Base-by-base conservation (phyloP, 192 early-diverging fungal genomes). In the Martensiomyces pterosporus region DNA sequence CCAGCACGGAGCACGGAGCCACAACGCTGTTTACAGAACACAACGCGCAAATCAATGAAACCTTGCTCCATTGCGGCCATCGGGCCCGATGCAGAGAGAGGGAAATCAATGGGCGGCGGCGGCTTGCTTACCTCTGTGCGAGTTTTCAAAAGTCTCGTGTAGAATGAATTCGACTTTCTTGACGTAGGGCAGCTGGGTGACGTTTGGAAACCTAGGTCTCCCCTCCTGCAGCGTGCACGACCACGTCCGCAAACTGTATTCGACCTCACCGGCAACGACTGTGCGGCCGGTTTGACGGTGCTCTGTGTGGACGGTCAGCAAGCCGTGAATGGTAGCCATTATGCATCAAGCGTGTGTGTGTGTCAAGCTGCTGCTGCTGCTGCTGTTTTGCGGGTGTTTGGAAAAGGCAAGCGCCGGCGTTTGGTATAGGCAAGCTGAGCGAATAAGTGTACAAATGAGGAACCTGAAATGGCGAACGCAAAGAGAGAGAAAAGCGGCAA, bases 121-220 rank as follows among this genome's bases (percentile, higher is more conserved):
- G n/a, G 37, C 21, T 9, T 47, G 46, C 69, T 37, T 65, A 72
- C 69, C 61, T 72, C 49, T 47, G 50, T 60, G 69, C 2, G 49
- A 44, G 52, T 61, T 59, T 8, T 55, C 37, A 38, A 76, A 76
- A 0, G 73, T 62, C 42, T 55, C 53, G 49, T 76, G 73, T 15
- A 76, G 61, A 21, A 64, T 50, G 40, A 76, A 76, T 39, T 62
- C 64, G 41, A 76, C 73, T 26, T 60, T 45, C 24, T 57, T 48
- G 33, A 76, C 39, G 52, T 65, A 66, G 3, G 73, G 74, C 29
- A 76, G 57, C 41, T 51, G 60, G 14, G 47, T 36, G 26, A 54
- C 25, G 14, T 33, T 46, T 18, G 55, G 8, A 21, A 45, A 37
- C 37, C 56, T 47, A 18, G 60, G 16, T 7, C 67, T 60, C 35